Conservation (phyloP, 1,139 yeast genomes). For the Geotrichum restrictum region DNA sequence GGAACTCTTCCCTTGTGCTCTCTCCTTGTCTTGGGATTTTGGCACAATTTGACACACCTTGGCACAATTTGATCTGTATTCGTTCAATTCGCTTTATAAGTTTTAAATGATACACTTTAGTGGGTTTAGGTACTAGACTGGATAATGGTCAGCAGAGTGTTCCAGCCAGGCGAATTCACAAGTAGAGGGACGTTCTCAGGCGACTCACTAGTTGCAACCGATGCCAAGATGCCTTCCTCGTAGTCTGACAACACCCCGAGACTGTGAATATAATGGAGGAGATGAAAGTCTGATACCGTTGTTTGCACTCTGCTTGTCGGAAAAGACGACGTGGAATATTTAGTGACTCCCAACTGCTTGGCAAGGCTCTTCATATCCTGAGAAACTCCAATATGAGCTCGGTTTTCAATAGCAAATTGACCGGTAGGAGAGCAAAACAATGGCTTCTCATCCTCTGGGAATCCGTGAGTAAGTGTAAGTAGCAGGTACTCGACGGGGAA, state of each 20-base stretch:
- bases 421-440: constrained; percentile 42
- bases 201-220: constrained; percentile 26
- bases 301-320: constrained; percentile 4
- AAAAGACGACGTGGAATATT: constrained; percentile 37
- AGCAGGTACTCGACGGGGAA: constrained; percentile 91
- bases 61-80: no score
- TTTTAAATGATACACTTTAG: no score
- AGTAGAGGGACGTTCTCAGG: constrained; percentile 49
- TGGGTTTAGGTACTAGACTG: constrained; percentile 16
- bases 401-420: constrained; percentile 69
- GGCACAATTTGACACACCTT: no score
- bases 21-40: no score
- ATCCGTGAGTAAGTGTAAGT: constrained; percentile 88
- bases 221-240: constrained; percentile 41
- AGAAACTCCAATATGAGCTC: constrained; percentile 68
- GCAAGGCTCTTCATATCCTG: constrained; percentile 59
- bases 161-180: constrained; percentile 70
- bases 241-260: constrained; percentile 50
- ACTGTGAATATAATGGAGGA: constrained; percentile 53
- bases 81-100: no score
- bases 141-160: constrained; percentile 59
- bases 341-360: constrained; percentile 46
- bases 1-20: no score
- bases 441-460: constrained; percentile 64
- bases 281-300: constrained; percentile 66